phyloP scores from a whole-genome alignment of 257 asterid species.

The Solanum piurae region DNA sequence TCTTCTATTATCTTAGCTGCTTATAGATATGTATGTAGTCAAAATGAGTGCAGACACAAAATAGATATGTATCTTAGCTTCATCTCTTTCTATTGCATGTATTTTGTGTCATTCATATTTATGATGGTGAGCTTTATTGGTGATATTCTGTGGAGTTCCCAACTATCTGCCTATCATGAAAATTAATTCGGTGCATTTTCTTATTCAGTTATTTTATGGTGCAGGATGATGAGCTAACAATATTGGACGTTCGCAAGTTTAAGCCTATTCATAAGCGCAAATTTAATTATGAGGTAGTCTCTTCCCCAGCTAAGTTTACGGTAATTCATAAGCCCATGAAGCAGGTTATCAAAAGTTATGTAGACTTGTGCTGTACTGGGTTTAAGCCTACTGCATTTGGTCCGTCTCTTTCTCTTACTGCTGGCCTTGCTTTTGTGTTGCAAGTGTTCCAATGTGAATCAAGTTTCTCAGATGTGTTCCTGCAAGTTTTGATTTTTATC shows the following conservation, averaged over 20 bases:
- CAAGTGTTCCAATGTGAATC: background rate
- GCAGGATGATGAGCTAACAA: conserved; percentile 92
- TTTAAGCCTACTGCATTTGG: background rate
- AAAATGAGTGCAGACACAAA: background rate
- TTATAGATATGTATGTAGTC: background rate
- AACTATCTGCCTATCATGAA: background rate
- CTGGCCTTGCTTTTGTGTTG: background rate
- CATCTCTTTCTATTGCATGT: background rate
- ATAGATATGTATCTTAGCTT: background rate
- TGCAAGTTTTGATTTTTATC: background rate
- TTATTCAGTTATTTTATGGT: conserved; percentile 3
- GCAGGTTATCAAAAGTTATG: background rate
- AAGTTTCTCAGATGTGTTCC: background rate
- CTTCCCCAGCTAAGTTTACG: conserved; percentile 1
- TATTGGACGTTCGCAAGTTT: conserved; percentile 94
- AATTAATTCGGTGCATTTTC: background rate
- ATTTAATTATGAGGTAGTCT: conserved; percentile 83
- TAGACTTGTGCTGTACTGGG: background rate
- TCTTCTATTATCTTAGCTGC: background rate
- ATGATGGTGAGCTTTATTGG: background rate
- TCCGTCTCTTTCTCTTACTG: background rate
- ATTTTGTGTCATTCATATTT: background rate
- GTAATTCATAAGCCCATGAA: background rate
- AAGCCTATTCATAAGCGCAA: conserved; percentile 90
- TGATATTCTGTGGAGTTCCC: background rate